A percentile compares a stretch with the other conserved stretches of the same genome.
Conservation (phyloP, 2,329 filamentous ascomycete genomes). For the Mariannaea elegans region DNA sequence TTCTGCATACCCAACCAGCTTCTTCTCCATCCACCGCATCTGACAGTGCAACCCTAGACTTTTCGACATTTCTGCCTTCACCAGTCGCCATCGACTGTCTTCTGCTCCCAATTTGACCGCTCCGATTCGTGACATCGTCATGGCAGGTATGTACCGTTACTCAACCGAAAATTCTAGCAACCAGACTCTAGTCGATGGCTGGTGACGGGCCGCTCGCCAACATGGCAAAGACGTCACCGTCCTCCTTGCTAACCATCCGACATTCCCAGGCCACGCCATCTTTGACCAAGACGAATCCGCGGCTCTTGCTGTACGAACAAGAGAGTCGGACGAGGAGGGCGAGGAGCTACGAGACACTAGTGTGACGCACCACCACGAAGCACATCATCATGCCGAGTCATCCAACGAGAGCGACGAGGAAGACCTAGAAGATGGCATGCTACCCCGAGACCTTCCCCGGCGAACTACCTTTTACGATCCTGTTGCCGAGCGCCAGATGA, state of each 20-base stretch:
- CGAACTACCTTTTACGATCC: slow-evolving; percentile 94
- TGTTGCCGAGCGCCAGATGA: slow-evolving; percentile 92
- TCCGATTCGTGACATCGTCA: slow-evolving; percentile 20
- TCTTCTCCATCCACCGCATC: slow-evolving; percentile 11
- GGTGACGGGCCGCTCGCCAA: background rate
- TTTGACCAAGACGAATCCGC: slow-evolving; percentile 35
- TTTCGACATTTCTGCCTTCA: slow-evolving; percentile 10
- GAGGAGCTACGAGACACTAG: slow-evolving; percentile 37
- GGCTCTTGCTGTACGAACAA: slow-evolving; percentile 37
- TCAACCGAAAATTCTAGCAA: slow-evolving; percentile 15
- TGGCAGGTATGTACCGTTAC: slow-evolving; percentile 36
- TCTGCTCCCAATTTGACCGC: background rate
- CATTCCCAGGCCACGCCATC: slow-evolving; percentile 14
- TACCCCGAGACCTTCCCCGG: slow-evolving; percentile 67
- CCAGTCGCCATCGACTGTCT: background rate
- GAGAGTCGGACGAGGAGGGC: slow-evolving; percentile 45
- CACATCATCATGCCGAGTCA: slow-evolving; percentile 32
- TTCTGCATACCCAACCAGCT: slow-evolving; percentile 1
- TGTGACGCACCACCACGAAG: slow-evolving; percentile 33
- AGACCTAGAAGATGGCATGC: slow-evolving; percentile 63
- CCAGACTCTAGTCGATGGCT: slow-evolving; percentile 16
- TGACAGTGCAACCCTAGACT: slow-evolving; percentile 15
- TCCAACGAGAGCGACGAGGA: slow-evolving; percentile 37
- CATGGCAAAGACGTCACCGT: background rate
- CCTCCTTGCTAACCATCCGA: slow-evolving; percentile 7